Percentiles rank a stretch among this genome's conserved stretches.
Evolutionary conservation across 768 basidiomycete genomes (phyloP).

Genomic region (Tylopilus vinaceipallidus): DNA sequence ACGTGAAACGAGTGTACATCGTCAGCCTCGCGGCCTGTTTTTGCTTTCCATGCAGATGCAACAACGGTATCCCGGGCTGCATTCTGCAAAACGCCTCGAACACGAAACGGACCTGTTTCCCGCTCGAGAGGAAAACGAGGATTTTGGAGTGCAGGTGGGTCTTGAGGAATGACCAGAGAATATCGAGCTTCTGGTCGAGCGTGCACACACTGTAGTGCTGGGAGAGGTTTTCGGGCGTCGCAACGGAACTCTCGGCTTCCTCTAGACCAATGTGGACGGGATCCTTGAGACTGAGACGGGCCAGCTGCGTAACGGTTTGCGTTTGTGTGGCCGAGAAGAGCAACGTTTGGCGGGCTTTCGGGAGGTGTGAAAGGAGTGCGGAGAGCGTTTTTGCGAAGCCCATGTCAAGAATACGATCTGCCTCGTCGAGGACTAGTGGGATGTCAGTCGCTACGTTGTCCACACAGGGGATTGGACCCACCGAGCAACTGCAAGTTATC

Average conservation of each 20-base stretch:
- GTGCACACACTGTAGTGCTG: constrained; percentile 85
- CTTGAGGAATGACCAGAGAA: constrained; percentile 94
- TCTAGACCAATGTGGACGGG: constrained; percentile 73
- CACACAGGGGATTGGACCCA: constrained; percentile 24
- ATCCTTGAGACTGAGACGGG: constrained; percentile 82
- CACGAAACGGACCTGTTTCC: constrained; percentile 96
- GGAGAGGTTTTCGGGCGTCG: constrained; percentile 76
- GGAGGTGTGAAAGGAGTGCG: constrained; percentile 89
- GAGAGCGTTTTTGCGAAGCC: constrained; percentile 88
- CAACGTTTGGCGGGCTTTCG: constrained; percentile 88
- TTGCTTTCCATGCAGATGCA: constrained; percentile 95
- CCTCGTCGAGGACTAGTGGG: constrained; percentile 85
- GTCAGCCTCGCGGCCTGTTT: constrained; percentile 87
- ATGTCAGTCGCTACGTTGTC: neutral
- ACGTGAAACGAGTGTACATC: constrained; percentile 82
- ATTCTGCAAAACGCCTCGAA: constrained; percentile 95
- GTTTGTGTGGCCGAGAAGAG: constrained; percentile 98
- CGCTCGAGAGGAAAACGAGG: constrained; percentile 91
- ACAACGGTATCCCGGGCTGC: constrained; percentile 90
- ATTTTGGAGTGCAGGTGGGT: constrained; percentile 88
- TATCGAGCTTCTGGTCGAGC: constrained; percentile 85
- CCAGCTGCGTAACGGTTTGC: constrained; percentile 82
- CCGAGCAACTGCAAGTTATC: constrained; percentile 90
- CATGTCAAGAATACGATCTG: constrained; percentile 95
- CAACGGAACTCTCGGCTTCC: constrained; percentile 39